These are phyloP conservation scores for Epicoccum sorghinum DNA, from an alignment of 2,329 filamentous ascomycete genomes.

Conservation along the genomic window DNA sequence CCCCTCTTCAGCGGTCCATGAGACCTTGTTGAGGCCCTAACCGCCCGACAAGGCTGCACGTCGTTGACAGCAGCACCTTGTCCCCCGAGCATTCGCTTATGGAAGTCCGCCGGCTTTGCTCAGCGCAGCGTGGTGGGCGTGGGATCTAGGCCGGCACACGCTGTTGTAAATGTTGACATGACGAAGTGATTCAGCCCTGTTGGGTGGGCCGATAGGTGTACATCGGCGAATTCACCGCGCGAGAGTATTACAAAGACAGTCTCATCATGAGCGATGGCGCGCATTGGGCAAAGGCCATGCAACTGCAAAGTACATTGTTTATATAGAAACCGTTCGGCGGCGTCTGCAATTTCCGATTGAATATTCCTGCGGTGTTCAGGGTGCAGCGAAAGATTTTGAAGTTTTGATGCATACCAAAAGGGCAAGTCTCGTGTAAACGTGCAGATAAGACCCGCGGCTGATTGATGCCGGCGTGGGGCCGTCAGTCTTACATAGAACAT, in stretches of 20 bases:
- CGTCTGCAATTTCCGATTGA: not conserved
- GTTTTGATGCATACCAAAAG: not conserved
- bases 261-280: not conserved
- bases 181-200: constrained; percentile 13
- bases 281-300: too few relatives aligned
- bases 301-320: not conserved
- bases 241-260: not conserved
- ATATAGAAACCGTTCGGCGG: not conserved
- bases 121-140: constrained; percentile 14
- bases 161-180: constrained; percentile 13
- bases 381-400: too few relatives aligned
- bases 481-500: not conserved
- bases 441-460: constrained; percentile 11
- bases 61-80: constrained; percentile 12
- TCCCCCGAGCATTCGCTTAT: constrained; percentile 16
- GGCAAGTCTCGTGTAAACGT: constrained; percentile 1
- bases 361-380: not conserved
- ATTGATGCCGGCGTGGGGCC: constrained; percentile 7
- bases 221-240: constrained; percentile 19
- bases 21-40: constrained; percentile 31
- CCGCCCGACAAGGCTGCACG: constrained; percentile 15
- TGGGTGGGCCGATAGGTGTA: constrained; percentile 17
- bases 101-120: constrained; percentile 10
- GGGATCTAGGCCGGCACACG: constrained; percentile 13
- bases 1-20: constrained; percentile 23